Evolutionary conservation across 2,329 filamentous ascomycete species (phyloP), one percentile per base, ranked within the genome.

Genomic region (Talaromyces piceae): DNA sequence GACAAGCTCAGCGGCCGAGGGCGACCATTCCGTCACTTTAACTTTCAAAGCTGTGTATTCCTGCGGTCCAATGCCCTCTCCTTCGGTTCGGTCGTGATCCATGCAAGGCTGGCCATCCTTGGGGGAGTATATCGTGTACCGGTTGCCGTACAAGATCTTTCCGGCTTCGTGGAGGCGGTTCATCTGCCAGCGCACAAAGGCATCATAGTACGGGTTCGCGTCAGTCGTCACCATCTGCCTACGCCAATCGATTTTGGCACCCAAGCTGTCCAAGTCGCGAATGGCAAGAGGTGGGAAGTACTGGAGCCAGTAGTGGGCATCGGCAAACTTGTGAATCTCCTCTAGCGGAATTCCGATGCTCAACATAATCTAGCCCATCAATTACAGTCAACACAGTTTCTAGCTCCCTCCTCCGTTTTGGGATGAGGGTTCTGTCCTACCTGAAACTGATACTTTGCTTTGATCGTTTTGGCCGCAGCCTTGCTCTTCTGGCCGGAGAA

Each of bases 121-220:
- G 53, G 88, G 87, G 20, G 83, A 88, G 77, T 96, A 95, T 58
- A 97, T 86, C 5, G 91, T 97, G 69, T 96, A 95, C 62, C 90
- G 77, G 74, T 89, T 93, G 50, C 89, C 90, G 63, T 93, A 94
- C 72, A 91, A 88, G 72, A 97, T 91, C 77, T 96, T 97, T 62
- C 87, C 81, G 55, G 95, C 74, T 66, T 93, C 87, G 70, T 87
- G 88, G 47, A 97, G 79, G 57, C 88, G 86, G 67, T 87, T 91
- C 88, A 97, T 96, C 73, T 97, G 93, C 93, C 93, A 98, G 63
- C 88, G 77, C 37, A 97, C 86, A 63, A 98, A 98, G 4, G 88
- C 81, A 67, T 98, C 91, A 67, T 95, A 98, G 75, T 93, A 97
- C 4, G 89, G 90, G 71, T 98, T 98, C 30, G 89, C 90, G 61